Evolutionary conservation across 2,329 filamentous ascomycete species (phyloP).

Genomic region (Aspergillus fumigatus): DNA sequence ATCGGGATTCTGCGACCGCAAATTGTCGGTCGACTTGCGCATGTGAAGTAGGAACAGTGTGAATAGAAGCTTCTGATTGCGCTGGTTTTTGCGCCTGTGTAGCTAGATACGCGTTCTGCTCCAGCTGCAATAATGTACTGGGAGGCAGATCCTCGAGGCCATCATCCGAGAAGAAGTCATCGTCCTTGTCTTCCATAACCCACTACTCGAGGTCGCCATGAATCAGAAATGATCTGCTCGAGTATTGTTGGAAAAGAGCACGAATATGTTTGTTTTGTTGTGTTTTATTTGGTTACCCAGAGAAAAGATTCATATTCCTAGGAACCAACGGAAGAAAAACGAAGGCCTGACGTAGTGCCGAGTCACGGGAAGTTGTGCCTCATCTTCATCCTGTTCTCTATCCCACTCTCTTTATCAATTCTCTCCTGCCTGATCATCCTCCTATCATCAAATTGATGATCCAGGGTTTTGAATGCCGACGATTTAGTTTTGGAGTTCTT

Average conservation of each 20-base stretch:
- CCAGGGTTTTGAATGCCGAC: background rate
- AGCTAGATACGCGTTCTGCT: slow-evolving; percentile 43
- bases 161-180: slow-evolving; percentile 46
- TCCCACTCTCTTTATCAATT: background rate
- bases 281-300: background rate
- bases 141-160: slow-evolving; percentile 43
- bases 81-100: slow-evolving; percentile 34
- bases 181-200: slow-evolving; percentile 46
- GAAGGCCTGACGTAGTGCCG: background rate
- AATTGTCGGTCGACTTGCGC: background rate
- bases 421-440: background rate
- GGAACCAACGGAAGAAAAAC: background rate
- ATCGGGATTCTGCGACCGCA: slow-evolving; percentile 5
- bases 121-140: slow-evolving; percentile 40
- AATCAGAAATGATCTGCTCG: slow-evolving; percentile 13
- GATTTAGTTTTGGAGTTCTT: background rate
- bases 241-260: background rate
- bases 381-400: slow-evolving; percentile 3
- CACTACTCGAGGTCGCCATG: slow-evolving; percentile 29
- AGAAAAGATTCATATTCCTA: too few species aligned
- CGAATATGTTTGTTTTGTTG: background rate
- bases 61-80: slow-evolving; percentile 5
- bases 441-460: slow-evolving; percentile 2
- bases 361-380: background rate
- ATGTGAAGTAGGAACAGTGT: slow-evolving; percentile 1